Evolutionary conservation across 2,329 filamentous ascomycete species (phyloP).

Genomic region (Colletotrichum paranaense): DNA sequence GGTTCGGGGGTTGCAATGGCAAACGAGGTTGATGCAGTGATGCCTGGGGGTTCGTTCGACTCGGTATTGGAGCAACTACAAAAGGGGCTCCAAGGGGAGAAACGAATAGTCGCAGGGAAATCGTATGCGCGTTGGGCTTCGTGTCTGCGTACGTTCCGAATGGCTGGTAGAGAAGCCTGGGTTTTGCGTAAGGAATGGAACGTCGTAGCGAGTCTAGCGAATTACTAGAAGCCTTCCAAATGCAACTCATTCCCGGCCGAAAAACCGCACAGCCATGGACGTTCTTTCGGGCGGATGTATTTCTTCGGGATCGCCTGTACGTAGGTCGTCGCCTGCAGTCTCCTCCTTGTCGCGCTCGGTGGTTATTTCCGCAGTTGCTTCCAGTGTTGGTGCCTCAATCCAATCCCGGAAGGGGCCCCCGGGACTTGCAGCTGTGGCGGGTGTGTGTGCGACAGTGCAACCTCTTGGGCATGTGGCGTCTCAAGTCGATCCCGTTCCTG

Average conservation of each 20-base stretch:
- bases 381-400: background rate
- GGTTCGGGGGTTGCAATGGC: background rate
- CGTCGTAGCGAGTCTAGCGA: background rate
- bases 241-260: background rate
- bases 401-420: slow-evolving; percentile 10
- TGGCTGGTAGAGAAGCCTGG: background rate
- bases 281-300: background rate
- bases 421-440: background rate
- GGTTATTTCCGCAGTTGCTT: slow-evolving; percentile 14
- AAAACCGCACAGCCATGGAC: background rate
- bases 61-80: background rate
- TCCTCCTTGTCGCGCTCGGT: background rate
- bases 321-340: background rate
- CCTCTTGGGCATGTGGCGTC: slow-evolving; percentile 25
- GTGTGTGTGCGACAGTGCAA: slow-evolving; percentile 8
- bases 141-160: background rate
- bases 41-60: background rate
- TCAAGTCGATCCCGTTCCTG: slow-evolving; percentile 24
- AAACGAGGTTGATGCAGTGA: background rate
- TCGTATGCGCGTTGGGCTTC: background rate
- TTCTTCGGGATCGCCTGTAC: background rate
- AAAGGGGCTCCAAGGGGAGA: background rate
- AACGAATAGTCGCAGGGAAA: background rate
- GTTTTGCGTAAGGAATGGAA: background rate
- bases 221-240: background rate